Percentiles rank a stretch among this genome's conserved stretches.
phyloP scores from a whole-genome alignment of 768 basidiomycete genomes.

The Omphalotus guepiniiformis region DNA sequence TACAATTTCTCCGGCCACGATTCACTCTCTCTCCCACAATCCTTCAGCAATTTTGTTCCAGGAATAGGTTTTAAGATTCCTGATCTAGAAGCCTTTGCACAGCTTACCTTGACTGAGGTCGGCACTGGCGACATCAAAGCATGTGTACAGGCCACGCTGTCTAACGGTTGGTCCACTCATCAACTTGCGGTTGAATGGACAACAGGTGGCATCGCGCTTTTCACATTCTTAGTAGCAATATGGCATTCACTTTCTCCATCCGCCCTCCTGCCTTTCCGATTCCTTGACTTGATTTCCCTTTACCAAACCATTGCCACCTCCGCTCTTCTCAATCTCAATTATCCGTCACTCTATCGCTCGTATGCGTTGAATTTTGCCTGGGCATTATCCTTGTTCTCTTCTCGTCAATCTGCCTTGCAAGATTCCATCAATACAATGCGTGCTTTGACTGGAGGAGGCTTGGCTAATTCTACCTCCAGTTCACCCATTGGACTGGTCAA shows the following conservation, averaged over 20 bases:
- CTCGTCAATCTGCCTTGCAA: slow-evolving; percentile 59
- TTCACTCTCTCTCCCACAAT: slow-evolving; percentile 57
- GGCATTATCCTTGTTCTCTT: slow-evolving; percentile 74
- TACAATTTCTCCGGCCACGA: slow-evolving; percentile 89
- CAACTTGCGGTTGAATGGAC: slow-evolving; percentile 76
- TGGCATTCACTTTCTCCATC: slow-evolving; percentile 55
- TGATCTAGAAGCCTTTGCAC: slow-evolving; percentile 86
- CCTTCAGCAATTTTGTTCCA: slow-evolving; percentile 60
- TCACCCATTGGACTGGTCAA: slow-evolving; percentile 75
- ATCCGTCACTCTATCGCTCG: slow-evolving; percentile 76
- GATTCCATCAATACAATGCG: slow-evolving; percentile 79
- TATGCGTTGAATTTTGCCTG: slow-evolving; percentile 88
- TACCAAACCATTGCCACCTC: slow-evolving; percentile 83
- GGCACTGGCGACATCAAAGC: slow-evolving; percentile 72
- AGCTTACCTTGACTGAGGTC: slow-evolving; percentile 67
- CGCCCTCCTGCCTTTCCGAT: slow-evolving; percentile 64
- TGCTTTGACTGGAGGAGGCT: slow-evolving; percentile 71
- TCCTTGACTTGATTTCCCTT: slow-evolving; percentile 78
- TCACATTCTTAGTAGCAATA: slow-evolving; percentile 59
- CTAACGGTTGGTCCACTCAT: slow-evolving; percentile 84
- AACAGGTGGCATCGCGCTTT: slow-evolving; percentile 62
- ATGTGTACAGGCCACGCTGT: slow-evolving; percentile 87
- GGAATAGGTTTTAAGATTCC: slow-evolving; percentile 82
- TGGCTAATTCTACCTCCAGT: slow-evolving; percentile 54
- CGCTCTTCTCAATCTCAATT: slow-evolving; percentile 80